Evolutionary conservation across 2,329 filamentous ascomycete genomes (phyloP).

Genomic region (Hymenoscyphus infarciens): DNA sequence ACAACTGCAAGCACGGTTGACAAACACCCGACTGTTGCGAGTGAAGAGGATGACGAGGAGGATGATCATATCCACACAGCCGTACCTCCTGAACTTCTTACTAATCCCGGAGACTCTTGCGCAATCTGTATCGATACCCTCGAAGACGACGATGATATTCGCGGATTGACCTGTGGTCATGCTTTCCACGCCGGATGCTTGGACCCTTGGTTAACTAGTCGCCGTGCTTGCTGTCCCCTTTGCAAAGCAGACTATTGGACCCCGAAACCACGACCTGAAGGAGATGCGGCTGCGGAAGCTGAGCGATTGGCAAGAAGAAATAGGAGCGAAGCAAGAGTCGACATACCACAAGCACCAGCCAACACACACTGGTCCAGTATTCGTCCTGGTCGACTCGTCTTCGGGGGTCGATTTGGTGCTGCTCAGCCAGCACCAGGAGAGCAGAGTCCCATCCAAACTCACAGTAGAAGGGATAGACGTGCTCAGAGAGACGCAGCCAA

Average conservation of each 20-base stretch:
- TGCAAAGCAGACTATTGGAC: slow-evolving; percentile 98
- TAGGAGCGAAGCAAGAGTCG: slow-evolving; percentile 26
- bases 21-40: slow-evolving; percentile 36
- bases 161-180: slow-evolving; percentile 92
- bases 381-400: slow-evolving; percentile 25
- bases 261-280: slow-evolving; percentile 73
- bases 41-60: slow-evolving; percentile 57
- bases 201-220: slow-evolving; percentile 92
- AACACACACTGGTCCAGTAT: slow-evolving; percentile 29
- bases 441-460: slow-evolving; percentile 7
- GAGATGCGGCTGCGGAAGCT: slow-evolving; percentile 26
- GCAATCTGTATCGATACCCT: slow-evolving; percentile 94
- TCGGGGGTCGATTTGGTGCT: slow-evolving; percentile 27
- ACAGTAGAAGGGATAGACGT: slow-evolving; percentile 16
- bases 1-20: slow-evolving; percentile 35
- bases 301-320: slow-evolving; percentile 22
- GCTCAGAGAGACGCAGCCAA: slow-evolving; percentile 16
- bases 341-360: slow-evolving; percentile 29
- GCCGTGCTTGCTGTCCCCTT: slow-evolving; percentile 91
- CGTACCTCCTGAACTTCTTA: slow-evolving; percentile 74
- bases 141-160: slow-evolving; percentile 93
- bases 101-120: slow-evolving; percentile 84
- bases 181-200: slow-evolving; percentile 95
- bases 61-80: slow-evolving; percentile 80
- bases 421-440: not conserved